Percentiles rank a stretch among this genome's conserved stretches.
phyloP scores from a whole-genome alignment of 495 filamentous ascomycete species.

The Aspergillus wentii region DNA sequence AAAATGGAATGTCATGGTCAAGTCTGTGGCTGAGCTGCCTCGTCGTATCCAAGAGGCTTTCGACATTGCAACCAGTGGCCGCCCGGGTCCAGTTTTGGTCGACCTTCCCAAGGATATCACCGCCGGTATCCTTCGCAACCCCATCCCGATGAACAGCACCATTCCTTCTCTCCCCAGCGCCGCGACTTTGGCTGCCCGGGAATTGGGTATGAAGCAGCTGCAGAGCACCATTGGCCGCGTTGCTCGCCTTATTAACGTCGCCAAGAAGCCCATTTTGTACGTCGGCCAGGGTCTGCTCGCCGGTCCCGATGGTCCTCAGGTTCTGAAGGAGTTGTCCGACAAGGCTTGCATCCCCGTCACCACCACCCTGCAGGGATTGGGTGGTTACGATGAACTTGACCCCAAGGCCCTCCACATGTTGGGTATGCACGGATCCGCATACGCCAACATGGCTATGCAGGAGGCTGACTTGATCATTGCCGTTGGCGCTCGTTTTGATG shows the following conservation, averaged over 20 bases:
- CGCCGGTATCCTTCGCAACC: slow-evolving; percentile 42
- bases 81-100: slow-evolving; percentile 58
- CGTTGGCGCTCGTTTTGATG: slow-evolving; percentile 58
- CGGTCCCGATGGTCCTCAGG: slow-evolving; percentile 41
- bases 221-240: slow-evolving; percentile 44
- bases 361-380: slow-evolving; percentile 61
- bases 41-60: slow-evolving; percentile 58
- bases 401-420: slow-evolving; percentile 58
- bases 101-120: slow-evolving; percentile 60
- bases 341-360: slow-evolving; percentile 58
- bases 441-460: slow-evolving; percentile 62
- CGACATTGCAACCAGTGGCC: slow-evolving; percentile 54
- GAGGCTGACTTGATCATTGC: slow-evolving; percentile 60
- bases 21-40: slow-evolving; percentile 54
- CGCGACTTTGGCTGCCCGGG: slow-evolving; percentile 47
- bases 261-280: slow-evolving; percentile 57
- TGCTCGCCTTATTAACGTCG: slow-evolving; percentile 52
- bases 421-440: slow-evolving; percentile 60
- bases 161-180: slow-evolving; percentile 52
- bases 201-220: slow-evolving; percentile 43
- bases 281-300: slow-evolving; percentile 55
- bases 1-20: slow-evolving; percentile 63
- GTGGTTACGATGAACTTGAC: slow-evolving; percentile 57
- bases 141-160: slow-evolving; percentile 50
- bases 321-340: slow-evolving; percentile 53